phyloP scores from a whole-genome alignment of 495 filamentous ascomycete genomes.

The Neurospora sublineolata region DNA sequence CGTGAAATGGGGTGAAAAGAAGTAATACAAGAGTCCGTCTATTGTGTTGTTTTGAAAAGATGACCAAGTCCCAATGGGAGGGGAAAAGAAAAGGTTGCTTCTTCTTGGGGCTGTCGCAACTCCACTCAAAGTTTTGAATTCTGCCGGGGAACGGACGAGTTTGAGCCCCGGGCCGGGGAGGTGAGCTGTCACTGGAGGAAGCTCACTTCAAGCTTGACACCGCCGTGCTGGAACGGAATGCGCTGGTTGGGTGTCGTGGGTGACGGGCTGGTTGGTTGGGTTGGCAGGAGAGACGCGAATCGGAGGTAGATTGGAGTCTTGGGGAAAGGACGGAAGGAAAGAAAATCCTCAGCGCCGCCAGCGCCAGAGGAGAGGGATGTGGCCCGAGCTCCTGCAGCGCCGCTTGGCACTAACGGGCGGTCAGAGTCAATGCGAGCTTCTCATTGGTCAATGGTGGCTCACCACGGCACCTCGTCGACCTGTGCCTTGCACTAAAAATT shows the following conservation, averaged over 20 bases:
- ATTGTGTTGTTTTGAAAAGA: background rate
- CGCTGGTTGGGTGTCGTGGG: background rate
- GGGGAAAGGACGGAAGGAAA: background rate
- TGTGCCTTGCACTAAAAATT: background rate
- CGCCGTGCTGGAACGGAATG: background rate
- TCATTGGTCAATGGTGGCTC: conserved; percentile 5
- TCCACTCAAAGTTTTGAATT: background rate
- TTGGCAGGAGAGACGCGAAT: background rate
- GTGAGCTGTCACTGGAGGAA: background rate
- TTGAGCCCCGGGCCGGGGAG: background rate
- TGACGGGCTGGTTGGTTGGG: background rate
- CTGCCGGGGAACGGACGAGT: background rate
- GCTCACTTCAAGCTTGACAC: background rate
- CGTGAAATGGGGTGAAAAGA: background rate
- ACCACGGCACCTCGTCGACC: background rate
- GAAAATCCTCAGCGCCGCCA: background rate
- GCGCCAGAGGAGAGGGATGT: background rate
- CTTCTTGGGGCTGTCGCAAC: background rate
- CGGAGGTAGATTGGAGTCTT: background rate
- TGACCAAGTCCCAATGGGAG: background rate
- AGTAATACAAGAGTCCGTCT: background rate
- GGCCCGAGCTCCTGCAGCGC: background rate
- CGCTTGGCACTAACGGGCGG: background rate
- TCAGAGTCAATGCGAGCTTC: background rate
- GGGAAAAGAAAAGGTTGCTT: background rate